These are phyloP conservation scores for Phylloporus sp. DNA, from an alignment of 768 basidiomycete genomes.

Conservation along the genomic window DNA sequence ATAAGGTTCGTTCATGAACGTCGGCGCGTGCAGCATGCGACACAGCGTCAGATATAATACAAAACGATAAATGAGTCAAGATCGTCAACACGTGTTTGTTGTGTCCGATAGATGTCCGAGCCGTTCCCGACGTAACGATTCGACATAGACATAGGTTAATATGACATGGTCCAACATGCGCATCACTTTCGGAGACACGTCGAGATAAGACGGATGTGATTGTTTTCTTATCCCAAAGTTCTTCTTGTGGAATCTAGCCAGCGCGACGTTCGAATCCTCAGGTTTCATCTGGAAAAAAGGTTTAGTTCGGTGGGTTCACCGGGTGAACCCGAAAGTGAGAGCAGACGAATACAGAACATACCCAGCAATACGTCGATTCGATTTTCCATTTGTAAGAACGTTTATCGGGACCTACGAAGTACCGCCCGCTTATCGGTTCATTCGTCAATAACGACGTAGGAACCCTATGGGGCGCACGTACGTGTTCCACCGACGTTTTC, in stretches of 20 bases:
- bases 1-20: too few species aligned
- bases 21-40: too few species aligned
- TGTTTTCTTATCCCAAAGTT: slow-evolving; percentile 20
- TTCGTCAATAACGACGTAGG: background rate
- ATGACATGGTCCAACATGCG: slow-evolving; percentile 27
- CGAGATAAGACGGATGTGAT: slow-evolving; percentile 23
- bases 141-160: slow-evolving; percentile 25
- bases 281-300: slow-evolving; percentile 18
- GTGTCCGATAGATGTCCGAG: slow-evolving; percentile 9
- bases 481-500: slow-evolving; percentile 21
- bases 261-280: slow-evolving; percentile 4
- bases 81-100: background rate
- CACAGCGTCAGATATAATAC: too few species aligned
- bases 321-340: background rate
- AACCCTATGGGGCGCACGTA: slow-evolving; percentile 4
- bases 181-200: slow-evolving; percentile 17
- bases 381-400: slow-evolving; percentile 34
- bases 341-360: slow-evolving; percentile 6
- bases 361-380: slow-evolving; percentile 24
- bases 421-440: slow-evolving; percentile 22
- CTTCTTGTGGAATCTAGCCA: slow-evolving; percentile 24
- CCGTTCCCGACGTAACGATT: slow-evolving; percentile 23
- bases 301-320: background rate
- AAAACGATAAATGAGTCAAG: too few species aligned
- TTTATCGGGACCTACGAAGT: slow-evolving; percentile 32